Conservation (phyloP, 345 rosid species). For the Alliaria petiolata region DNA sequence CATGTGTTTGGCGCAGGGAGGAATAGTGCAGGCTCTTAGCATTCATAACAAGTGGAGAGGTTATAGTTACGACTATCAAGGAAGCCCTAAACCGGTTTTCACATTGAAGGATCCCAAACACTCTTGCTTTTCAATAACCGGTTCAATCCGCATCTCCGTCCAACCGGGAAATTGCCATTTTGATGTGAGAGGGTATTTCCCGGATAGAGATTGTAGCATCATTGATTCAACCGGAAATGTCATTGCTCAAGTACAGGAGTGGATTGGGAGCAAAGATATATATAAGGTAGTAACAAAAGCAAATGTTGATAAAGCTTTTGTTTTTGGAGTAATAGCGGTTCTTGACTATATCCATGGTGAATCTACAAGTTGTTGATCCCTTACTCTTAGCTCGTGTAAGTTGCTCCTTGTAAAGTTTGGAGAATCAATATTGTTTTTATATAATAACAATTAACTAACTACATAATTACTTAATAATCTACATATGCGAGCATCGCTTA, state of each 20-base stretch:
- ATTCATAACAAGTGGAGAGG: slow-evolving; percentile 73
- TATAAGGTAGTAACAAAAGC: slow-evolving; percentile 56
- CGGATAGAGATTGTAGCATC: slow-evolving; percentile 55
- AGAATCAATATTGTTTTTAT: not conserved
- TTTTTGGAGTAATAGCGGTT: slow-evolving; percentile 63
- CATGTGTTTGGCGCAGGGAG: slow-evolving; percentile 41
- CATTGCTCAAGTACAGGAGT: slow-evolving; percentile 52
- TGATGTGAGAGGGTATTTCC: slow-evolving; percentile 62
- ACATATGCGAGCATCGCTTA: not conserved
- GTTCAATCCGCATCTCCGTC: slow-evolving; percentile 42
- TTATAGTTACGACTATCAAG: slow-evolving; percentile 56
- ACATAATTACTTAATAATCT: too few relatives aligned
- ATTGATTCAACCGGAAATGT: slow-evolving; percentile 46
- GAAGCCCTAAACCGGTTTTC: slow-evolving; percentile 58
- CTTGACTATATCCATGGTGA: slow-evolving; percentile 75
- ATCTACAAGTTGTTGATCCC: slow-evolving; percentile 59
- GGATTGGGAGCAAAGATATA: slow-evolving; percentile 54
- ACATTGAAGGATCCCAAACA: slow-evolving; percentile 54
- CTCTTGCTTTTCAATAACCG: slow-evolving; percentile 42
- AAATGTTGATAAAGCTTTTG: slow-evolving; percentile 67
- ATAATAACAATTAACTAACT: too few relatives aligned
- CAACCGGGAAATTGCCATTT: slow-evolving; percentile 43
- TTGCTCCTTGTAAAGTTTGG: not conserved
- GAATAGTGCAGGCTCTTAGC: slow-evolving; percentile 64
- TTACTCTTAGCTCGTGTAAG: not conserved